Percentiles rank a stretch among this genome's conserved stretches.
Evolutionary conservation across 2,329 filamentous ascomycete species (phyloP).

Genomic region (Stromatinia cepivora): DNA sequence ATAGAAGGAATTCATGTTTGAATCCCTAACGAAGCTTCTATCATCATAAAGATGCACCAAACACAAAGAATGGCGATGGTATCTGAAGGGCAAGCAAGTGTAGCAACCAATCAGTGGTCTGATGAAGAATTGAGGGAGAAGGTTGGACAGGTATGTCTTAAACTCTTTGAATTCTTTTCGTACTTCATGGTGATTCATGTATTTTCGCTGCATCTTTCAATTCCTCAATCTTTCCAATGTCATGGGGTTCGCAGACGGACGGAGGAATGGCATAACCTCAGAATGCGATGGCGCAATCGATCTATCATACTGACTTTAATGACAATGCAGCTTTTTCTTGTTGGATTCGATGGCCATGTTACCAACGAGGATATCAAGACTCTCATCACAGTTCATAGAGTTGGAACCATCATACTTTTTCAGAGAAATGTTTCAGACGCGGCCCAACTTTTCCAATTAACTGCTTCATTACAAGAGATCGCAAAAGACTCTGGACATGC

Average conservation of each 20-base stretch:
- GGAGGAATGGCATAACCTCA: not conserved
- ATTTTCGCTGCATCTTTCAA: not conserved
- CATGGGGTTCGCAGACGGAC: not conserved
- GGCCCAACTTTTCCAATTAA: constrained; percentile 44
- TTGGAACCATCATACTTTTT: constrained; percentile 47
- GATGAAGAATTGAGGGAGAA: constrained; percentile 35
- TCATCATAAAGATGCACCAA: not conserved
- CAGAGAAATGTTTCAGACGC: constrained; percentile 45
- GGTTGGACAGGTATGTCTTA: constrained; percentile 35
- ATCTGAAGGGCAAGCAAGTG: not conserved
- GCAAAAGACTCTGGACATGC: constrained; percentile 44
- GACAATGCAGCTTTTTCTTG: constrained; percentile 45
- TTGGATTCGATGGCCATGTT: constrained; percentile 46
- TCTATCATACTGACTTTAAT: not conserved
- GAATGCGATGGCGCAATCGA: not conserved
- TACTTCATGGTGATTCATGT: not conserved
- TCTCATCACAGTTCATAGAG: constrained; percentile 45
- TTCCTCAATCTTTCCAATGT: not conserved
- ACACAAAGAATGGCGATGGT: not conserved
- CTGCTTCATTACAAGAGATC: constrained; percentile 44
- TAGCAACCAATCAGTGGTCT: constrained; percentile 24
- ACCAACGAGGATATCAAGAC: constrained; percentile 46
- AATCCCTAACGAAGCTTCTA: too few species aligned
- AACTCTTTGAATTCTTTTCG: not conserved
- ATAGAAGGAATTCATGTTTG: not conserved